Evolutionary conservation across 2,329 filamentous ascomycete species (phyloP).

Genomic region (Plenodomus lindquistii): DNA sequence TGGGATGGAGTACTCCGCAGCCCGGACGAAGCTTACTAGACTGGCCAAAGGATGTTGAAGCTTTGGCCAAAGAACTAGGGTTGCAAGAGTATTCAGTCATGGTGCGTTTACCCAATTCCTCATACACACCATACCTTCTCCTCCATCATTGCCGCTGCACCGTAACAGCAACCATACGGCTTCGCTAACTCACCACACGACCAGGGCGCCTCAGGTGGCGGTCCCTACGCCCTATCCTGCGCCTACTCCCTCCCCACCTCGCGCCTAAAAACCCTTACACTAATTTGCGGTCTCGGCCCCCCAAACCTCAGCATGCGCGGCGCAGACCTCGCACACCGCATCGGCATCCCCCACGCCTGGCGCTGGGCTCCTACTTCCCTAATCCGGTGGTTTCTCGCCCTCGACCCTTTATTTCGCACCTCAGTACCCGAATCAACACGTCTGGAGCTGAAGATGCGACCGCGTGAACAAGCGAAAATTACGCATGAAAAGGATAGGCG

Average conservation of each 20-base stretch:
- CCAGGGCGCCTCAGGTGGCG: slow-evolving; percentile 39
- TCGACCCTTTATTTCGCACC: slow-evolving; percentile 21
- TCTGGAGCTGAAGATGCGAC: slow-evolving; percentile 1
- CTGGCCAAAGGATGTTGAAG: background rate
- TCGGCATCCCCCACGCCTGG: slow-evolving; percentile 38
- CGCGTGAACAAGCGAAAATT: background rate
- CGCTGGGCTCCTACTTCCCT: slow-evolving; percentile 23
- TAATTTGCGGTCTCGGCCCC: slow-evolving; percentile 38
- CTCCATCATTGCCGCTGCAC: too few species aligned
- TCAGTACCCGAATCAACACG: slow-evolving; percentile 39
- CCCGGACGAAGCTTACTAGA: background rate
- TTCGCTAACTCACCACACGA: background rate
- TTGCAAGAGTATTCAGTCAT: background rate
- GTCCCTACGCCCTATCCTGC: slow-evolving; percentile 38
- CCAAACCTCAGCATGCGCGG: slow-evolving; percentile 43
- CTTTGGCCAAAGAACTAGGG: background rate
- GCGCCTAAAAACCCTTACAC: slow-evolving; percentile 23
- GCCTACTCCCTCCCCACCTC: slow-evolving; percentile 22
- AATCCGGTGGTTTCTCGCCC: slow-evolving; percentile 31
- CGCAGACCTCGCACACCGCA: slow-evolving; percentile 20
- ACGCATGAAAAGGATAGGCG: slow-evolving; percentile 26
- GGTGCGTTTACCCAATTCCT: background rate
- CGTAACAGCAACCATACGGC: background rate
- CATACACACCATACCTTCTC: background rate
- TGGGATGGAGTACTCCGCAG: background rate